These are phyloP conservation scores for Xylogone sp. DNA, from an alignment of 2,329 filamentous ascomycete species.

Conservation along the genomic window DNA sequence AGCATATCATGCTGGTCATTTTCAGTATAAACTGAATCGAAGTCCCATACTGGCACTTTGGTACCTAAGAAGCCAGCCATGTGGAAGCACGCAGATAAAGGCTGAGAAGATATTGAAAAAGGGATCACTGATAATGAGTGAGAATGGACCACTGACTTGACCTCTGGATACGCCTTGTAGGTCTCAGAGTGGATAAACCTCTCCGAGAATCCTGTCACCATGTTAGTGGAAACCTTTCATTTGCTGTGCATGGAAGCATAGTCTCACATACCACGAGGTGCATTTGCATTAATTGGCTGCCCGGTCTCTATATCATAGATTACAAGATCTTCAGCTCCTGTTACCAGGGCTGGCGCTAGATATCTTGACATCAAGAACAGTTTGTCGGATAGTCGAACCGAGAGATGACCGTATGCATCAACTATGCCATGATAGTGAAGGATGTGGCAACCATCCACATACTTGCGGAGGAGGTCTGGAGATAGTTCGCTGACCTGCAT, in stretches of 20 bases:
- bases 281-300: slow-evolving; percentile 29
- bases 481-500: slow-evolving; percentile 4
- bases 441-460: slow-evolving; percentile 34
- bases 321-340: slow-evolving; percentile 37
- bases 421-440: slow-evolving; percentile 44
- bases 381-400: slow-evolving; percentile 42
- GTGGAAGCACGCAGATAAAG: slow-evolving; percentile 35
- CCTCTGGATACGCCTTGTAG: slow-evolving; percentile 33
- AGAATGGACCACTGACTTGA: slow-evolving; percentile 38
- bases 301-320: slow-evolving; percentile 40
- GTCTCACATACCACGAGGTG: background rate
- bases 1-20: slow-evolving; percentile 30
- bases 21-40: slow-evolving; percentile 16
- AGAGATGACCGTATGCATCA: slow-evolving; percentile 51
- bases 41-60: slow-evolving; percentile 16
- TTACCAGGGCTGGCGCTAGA: slow-evolving; percentile 42
- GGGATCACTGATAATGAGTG: slow-evolving; percentile 38
- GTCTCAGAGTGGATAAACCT: slow-evolving; percentile 42
- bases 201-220: slow-evolving; percentile 35
- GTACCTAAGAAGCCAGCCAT: slow-evolving; percentile 38
- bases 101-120: slow-evolving; percentile 28
- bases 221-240: slow-evolving; percentile 5
- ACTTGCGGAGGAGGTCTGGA: background rate
- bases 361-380: slow-evolving; percentile 44
- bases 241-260: no score